A percentile compares a stretch with the other conserved stretches of the same genome.
These are phyloP conservation scores for Monosporascus sp. DNA, from an alignment of 2,329 filamentous ascomycete species.

Conservation along the genomic window DNA sequence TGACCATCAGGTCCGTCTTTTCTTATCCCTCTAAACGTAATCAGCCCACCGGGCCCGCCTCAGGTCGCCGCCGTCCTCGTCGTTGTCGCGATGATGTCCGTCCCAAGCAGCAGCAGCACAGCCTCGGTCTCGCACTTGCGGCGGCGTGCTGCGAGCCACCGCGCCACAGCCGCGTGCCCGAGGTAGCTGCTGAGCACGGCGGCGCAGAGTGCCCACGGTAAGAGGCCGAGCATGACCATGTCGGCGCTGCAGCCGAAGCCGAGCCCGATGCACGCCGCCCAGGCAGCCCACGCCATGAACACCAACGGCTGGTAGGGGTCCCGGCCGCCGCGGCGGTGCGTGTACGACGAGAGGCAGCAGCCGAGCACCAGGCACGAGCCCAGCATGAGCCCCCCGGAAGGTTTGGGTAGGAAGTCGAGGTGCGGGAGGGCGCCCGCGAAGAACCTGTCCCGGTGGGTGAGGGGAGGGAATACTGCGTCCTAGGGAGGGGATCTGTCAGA, in stretches of 20 bases:
- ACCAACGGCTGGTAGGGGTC: slow-evolving; percentile 18
- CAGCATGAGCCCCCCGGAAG: slow-evolving; percentile 16
- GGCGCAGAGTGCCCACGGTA: slow-evolving; percentile 19
- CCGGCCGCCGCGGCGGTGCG: slow-evolving; percentile 14
- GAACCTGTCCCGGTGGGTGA: no score
- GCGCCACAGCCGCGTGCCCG: slow-evolving; percentile 6
- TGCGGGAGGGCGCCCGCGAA: background rate
- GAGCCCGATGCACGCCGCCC: slow-evolving; percentile 15
- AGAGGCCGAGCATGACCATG: slow-evolving; percentile 15
- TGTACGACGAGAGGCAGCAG: slow-evolving; percentile 21
- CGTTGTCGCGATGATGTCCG: no score
- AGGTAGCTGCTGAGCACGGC: slow-evolving; percentile 21
- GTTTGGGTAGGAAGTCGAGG: slow-evolving; percentile 5
- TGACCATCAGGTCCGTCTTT: no score
- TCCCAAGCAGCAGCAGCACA: no score
- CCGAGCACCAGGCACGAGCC: slow-evolving; percentile 20
- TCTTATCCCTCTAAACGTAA: no score
- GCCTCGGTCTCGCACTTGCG: no score
- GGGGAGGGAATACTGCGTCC: no score
- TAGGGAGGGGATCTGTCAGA: background rate
- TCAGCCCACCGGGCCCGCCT: no score
- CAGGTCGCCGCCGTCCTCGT: no score
- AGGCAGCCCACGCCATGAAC: slow-evolving; percentile 16
- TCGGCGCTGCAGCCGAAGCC: slow-evolving; percentile 14
- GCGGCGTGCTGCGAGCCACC: background rate